Conservation (phyloP, 2,329 filamentous ascomycete species). For the Diaporthe citriasiana region DNA sequence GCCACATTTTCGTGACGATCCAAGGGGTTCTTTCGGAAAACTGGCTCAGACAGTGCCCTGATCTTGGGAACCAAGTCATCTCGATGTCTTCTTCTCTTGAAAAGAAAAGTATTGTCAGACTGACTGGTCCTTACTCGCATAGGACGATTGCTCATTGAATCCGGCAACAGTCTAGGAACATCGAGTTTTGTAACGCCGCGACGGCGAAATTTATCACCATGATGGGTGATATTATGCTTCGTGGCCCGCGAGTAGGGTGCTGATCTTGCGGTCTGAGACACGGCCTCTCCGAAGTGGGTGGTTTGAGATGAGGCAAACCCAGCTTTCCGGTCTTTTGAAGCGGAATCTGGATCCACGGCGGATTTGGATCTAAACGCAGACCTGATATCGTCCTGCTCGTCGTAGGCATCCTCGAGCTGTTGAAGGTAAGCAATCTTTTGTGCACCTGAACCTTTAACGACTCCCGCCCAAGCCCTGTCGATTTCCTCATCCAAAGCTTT, state of each 20-base stretch:
- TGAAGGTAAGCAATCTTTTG: neutral
- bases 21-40: neutral
- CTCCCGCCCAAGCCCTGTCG: neutral
- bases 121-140: neutral
- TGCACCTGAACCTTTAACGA: neutral
- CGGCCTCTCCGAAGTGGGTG: accelerated
- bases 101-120: neutral
- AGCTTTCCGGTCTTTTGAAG: no score
- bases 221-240: no score
- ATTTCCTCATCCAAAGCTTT: neutral
- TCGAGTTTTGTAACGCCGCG: accelerated
- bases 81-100: neutral
- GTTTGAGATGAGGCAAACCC: neutral
- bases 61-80: neutral
- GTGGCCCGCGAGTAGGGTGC: neutral
- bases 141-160: neutral
- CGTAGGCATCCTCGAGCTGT: neutral
- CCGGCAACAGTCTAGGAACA: accelerated
- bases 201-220: accelerated
- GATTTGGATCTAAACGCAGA: neutral
- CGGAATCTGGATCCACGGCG: accelerated
- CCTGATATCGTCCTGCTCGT: neutral
- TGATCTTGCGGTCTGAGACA: neutral
- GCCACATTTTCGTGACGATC: neutral
- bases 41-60: neutral